Evolutionary conservation across 768 basidiomycete species (phyloP).

Genomic region (Lactarius indigo): DNA sequence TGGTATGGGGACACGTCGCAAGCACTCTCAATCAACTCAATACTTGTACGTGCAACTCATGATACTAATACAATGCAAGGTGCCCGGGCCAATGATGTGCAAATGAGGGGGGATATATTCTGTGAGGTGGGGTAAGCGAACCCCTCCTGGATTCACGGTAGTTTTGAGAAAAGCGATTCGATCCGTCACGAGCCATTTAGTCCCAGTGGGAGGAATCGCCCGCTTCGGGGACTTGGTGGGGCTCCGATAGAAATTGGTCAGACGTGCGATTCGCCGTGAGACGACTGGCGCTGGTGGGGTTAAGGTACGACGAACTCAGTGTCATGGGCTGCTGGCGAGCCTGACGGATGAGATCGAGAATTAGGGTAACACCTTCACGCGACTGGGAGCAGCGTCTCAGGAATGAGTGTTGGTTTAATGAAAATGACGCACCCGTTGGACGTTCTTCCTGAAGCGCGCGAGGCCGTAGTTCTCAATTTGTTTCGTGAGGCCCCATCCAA

Average conservation of each 20-base stretch:
- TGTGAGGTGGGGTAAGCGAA: slow-evolving; percentile 5
- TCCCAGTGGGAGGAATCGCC: neutral
- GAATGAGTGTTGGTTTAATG: slow-evolving; percentile 10
- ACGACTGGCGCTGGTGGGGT: slow-evolving; percentile 17
- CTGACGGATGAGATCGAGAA: slow-evolving; percentile 75
- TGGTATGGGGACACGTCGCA: slow-evolving; percentile 1
- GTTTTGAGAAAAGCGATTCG: slow-evolving; percentile 4
- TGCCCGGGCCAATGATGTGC: slow-evolving; percentile 3
- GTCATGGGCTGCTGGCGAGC: slow-evolving; percentile 59
- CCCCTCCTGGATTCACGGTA: neutral
- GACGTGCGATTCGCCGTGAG: slow-evolving; percentile 5
- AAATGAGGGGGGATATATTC: slow-evolving; percentile 13
- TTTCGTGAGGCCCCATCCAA: slow-evolving; percentile 88
- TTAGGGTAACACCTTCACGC: slow-evolving; percentile 82
- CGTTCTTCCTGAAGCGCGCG: slow-evolving; percentile 79
- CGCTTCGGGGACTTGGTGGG: slow-evolving; percentile 5
- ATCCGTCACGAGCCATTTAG: neutral
- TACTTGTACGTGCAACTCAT: slow-evolving; percentile 8
- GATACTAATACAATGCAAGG: slow-evolving; percentile 22
- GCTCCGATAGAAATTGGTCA: slow-evolving; percentile 1
- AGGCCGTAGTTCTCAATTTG: slow-evolving; percentile 84
- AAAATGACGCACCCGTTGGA: slow-evolving; percentile 63
- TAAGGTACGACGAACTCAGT: slow-evolving; percentile 32
- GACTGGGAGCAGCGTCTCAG: slow-evolving; percentile 46
- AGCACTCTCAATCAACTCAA: neutral